These are phyloP conservation scores for Fusarium devonianum DNA, from an alignment of 2,329 filamentous ascomycete species.

Conservation along the genomic window DNA sequence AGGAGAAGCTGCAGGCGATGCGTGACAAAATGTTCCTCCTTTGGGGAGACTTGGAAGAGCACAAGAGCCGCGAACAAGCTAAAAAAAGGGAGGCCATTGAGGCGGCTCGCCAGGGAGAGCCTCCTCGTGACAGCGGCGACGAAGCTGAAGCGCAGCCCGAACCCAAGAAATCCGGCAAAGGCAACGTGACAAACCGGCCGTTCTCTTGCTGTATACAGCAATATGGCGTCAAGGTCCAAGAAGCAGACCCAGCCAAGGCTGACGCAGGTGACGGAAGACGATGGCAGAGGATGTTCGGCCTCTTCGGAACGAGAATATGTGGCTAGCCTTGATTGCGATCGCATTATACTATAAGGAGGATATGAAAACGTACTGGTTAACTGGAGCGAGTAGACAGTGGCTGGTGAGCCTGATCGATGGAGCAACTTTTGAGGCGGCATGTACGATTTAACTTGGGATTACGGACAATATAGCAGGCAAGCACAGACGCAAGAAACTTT, in stretches of 20 bases:
- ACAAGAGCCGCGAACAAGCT: slow-evolving; percentile 55
- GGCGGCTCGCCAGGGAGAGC: slow-evolving; percentile 43
- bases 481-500: slow-evolving; percentile 10
- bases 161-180: not conserved
- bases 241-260: slow-evolving; percentile 51
- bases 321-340: slow-evolving; percentile 1
- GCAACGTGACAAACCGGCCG: slow-evolving; percentile 58
- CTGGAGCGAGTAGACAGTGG: no score
- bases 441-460: no score
- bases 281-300: slow-evolving; percentile 69
- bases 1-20: slow-evolving; percentile 58
- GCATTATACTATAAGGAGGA: not conserved
- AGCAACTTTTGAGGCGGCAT: no score
- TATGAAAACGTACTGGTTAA: no score
- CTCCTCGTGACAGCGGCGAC: slow-evolving; percentile 50
- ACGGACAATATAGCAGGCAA: not conserved
- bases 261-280: slow-evolving; percentile 54
- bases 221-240: slow-evolving; percentile 65
- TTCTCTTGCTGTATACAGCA: slow-evolving; percentile 76
- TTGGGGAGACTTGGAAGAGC: slow-evolving; percentile 87
- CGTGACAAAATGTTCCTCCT: slow-evolving; percentile 76
- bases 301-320: slow-evolving; percentile 70
- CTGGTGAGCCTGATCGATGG: no score
- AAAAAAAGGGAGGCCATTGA: slow-evolving; percentile 40
- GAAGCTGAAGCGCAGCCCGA: slow-evolving; percentile 35